Percentiles rank a stretch among this genome's conserved stretches.
Evolutionary conservation across 2,329 filamentous ascomycete genomes (phyloP).

Genomic region (Diaporthe capsici): DNA sequence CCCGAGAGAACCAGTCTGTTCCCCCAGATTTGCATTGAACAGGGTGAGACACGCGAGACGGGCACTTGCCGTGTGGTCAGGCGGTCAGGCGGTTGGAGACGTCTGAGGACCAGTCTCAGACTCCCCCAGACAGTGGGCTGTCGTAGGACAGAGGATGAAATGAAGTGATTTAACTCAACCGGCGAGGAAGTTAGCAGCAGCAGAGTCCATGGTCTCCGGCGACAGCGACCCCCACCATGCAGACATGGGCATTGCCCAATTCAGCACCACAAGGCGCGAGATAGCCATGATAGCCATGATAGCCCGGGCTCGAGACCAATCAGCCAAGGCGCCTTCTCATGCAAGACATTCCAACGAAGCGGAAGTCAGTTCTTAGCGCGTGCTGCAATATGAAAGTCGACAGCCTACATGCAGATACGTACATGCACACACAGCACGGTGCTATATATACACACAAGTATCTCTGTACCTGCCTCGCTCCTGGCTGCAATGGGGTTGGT

Average conservation of each 20-base stretch:
- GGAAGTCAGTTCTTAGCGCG: conserved; percentile 11
- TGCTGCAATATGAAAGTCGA: background rate
- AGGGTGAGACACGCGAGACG: conserved; percentile 17
- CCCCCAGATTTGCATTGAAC: conserved; percentile 16
- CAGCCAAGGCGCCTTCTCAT: conserved; percentile 28
- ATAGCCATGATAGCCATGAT: conserved; percentile 24
- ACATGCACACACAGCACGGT: background rate
- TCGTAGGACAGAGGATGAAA: conserved; percentile 1
- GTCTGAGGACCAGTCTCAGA: conserved; percentile 10
- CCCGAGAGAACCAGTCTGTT: conserved; percentile 1
- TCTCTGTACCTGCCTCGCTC: conserved; percentile 10
- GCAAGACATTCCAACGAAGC: conserved; percentile 29
- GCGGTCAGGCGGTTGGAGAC: conserved; percentile 15
- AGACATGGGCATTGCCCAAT: background rate
- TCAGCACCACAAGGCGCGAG: conserved; percentile 9
- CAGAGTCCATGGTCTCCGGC: background rate
- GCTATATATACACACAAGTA: conserved; percentile 1
- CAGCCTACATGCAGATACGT: background rate
- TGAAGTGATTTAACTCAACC: conserved; percentile 28
- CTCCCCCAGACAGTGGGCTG: conserved; percentile 7
- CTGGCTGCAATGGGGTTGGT: background rate
- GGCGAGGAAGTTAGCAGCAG: background rate
- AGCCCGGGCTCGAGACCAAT: conserved; percentile 11
- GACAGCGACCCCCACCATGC: conserved; percentile 16
- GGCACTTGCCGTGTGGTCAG: conserved; percentile 19